Conservation (phyloP, 306 rosid genomes). For the Senna tora region DNA sequence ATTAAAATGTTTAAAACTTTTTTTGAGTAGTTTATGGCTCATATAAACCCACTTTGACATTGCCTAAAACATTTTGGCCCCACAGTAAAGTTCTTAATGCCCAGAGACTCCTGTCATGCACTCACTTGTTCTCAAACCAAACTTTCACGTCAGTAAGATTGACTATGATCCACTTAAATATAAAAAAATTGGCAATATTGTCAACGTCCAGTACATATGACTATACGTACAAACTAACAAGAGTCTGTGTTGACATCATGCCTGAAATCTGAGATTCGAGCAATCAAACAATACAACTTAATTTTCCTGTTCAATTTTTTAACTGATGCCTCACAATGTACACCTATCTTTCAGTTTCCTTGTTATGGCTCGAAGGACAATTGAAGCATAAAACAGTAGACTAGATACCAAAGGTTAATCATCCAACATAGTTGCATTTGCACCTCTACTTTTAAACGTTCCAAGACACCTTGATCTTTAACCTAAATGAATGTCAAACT, state of each 20-base stretch:
- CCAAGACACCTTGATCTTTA: constrained; percentile 19
- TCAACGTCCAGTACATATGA: neutral
- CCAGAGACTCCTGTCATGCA: neutral
- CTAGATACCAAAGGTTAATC: constrained; percentile 10
- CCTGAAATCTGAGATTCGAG: neutral
- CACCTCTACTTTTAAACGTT: neutral
- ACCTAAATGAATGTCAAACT: neutral
- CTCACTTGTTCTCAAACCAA: constrained; percentile 1
- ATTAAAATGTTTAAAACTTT: neutral
- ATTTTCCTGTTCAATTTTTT: neutral
- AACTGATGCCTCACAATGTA: neutral
- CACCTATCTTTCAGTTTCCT: constrained; percentile 13
- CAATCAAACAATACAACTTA: neutral
- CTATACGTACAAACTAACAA: neutral
- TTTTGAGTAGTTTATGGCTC: neutral
- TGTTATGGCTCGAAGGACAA: constrained; percentile 10
- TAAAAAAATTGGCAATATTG: neutral
- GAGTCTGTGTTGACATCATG: constrained; percentile 5
- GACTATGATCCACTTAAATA: constrained; percentile 12
- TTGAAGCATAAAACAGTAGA: constrained; percentile 5
- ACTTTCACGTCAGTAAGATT: constrained; percentile 13
- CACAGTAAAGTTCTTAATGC: neutral
- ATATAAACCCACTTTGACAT: neutral
- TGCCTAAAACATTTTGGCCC: neutral
- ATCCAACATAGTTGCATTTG: neutral